Conservation (phyloP, 345 rosid genomes). For the Murraya paniculata region DNA sequence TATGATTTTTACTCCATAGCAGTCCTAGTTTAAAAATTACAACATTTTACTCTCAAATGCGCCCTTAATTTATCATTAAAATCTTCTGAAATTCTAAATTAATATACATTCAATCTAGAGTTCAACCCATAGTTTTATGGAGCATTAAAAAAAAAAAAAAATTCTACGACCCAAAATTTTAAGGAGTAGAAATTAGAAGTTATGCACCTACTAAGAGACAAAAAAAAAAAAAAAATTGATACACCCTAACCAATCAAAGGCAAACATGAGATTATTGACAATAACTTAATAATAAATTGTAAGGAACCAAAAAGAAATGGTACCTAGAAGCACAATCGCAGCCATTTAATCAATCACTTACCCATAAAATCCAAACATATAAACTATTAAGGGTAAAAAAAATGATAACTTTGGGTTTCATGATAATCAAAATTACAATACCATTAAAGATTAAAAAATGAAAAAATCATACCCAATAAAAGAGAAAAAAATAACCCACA, state of each 20-base stretch:
- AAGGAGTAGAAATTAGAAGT: too few species aligned
- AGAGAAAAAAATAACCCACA: neutral
- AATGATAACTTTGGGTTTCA: neutral
- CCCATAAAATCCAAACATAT: neutral
- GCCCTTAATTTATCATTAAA: too few species aligned
- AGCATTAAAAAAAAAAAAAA: too few species aligned
- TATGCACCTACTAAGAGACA: too few species aligned
- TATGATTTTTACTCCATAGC: too few species aligned
- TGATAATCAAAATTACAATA: too few species aligned
- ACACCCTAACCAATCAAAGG: neutral
- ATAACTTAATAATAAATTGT: neutral
- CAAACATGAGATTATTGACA: neutral
- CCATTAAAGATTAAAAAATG: neutral
- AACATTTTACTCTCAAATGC: too few species aligned
- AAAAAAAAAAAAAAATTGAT: neutral
- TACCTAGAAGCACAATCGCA: neutral
- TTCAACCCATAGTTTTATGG: too few species aligned
- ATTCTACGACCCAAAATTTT: too few species aligned
- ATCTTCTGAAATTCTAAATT: too few species aligned
- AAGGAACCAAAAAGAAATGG: neutral
- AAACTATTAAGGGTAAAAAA: neutral
- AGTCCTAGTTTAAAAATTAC: too few species aligned
- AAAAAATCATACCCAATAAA: neutral
- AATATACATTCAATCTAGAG: too few species aligned
- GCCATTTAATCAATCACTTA: neutral